Evolutionary conservation across 768 basidiomycete species (phyloP).

Genomic region (Chalciporus chontae): DNA sequence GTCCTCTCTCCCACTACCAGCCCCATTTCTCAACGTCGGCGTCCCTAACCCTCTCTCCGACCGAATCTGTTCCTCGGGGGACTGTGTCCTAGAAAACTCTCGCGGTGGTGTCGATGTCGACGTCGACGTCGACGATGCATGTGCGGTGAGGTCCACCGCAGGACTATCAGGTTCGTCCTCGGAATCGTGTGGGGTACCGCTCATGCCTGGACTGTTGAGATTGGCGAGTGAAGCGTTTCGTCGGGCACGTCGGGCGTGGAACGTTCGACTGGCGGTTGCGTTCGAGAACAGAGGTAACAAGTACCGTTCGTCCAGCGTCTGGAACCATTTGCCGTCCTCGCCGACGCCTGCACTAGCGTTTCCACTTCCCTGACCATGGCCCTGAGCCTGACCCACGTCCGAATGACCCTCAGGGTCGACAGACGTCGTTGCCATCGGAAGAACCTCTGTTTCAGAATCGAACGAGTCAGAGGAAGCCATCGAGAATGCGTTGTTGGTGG

Average conservation of each 20-base stretch:
- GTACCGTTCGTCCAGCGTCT: conserved; percentile 90
- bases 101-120: conserved; percentile 3
- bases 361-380: no score
- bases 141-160: conserved; percentile 43
- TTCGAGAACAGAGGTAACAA: conserved; percentile 91
- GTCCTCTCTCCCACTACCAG: conserved; percentile 23
- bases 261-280: conserved; percentile 82
- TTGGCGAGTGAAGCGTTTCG: conserved; percentile 35
- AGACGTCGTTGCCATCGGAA: conserved; percentile 66
- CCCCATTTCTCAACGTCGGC: conserved; percentile 55
- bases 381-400: background rate
- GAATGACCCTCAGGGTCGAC: conserved; percentile 19
- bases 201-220: conserved; percentile 20
- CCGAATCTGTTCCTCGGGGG: conserved; percentile 47
- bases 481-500: conserved; percentile 48
- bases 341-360: conserved; percentile 24
- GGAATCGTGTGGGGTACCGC: conserved; percentile 34
- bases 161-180: conserved; percentile 41
- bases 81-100: conserved; percentile 22
- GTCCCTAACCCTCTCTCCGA: conserved; percentile 62
- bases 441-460: conserved; percentile 75
- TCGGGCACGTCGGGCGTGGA: conserved; percentile 73
- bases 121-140: background rate
- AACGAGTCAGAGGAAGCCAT: conserved; percentile 72
- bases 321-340: conserved; percentile 95